phyloP scores from a whole-genome alignment of 331 rosid species.

The Dryas integrifolia region DNA sequence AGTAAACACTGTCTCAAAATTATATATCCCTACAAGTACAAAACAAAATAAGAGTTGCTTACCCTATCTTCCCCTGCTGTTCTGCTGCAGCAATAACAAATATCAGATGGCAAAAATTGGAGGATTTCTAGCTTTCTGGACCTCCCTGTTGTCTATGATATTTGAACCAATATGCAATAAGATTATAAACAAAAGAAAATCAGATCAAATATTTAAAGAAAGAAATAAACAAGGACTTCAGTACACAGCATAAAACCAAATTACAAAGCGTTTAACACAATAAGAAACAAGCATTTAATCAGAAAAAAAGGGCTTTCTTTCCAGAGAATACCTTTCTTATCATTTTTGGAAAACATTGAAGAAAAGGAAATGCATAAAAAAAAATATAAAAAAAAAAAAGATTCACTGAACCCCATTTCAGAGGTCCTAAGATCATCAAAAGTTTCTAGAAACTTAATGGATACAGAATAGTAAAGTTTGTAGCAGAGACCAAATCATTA shows the following conservation, averaged over 20 bases:
- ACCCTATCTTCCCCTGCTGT: constrained; percentile 21
- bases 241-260: background rate
- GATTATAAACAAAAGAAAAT: background rate
- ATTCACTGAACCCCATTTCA: constrained; percentile 10
- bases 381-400: too few relatives aligned
- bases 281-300: background rate
- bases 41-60: constrained; percentile 24
- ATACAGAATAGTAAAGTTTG: constrained; percentile 9
- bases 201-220: background rate
- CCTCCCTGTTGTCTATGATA: constrained; percentile 33
- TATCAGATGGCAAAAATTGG: constrained; percentile 22
- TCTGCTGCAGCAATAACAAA: background rate
- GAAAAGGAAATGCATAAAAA: background rate
- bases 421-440: background rate
- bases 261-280: background rate
- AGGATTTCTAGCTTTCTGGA: constrained; percentile 35
- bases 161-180: constrained; percentile 21
- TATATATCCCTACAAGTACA: constrained; percentile 13
- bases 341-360: background rate
- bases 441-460: constrained; percentile 16
- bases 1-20: constrained; percentile 17
- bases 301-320: background rate
- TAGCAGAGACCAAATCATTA: constrained; percentile 36
- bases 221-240: background rate
- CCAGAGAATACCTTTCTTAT: background rate